phyloP scores from a whole-genome alignment of 2,329 filamentous ascomycete species.

The Ceratocystis cacaofunesta region DNA sequence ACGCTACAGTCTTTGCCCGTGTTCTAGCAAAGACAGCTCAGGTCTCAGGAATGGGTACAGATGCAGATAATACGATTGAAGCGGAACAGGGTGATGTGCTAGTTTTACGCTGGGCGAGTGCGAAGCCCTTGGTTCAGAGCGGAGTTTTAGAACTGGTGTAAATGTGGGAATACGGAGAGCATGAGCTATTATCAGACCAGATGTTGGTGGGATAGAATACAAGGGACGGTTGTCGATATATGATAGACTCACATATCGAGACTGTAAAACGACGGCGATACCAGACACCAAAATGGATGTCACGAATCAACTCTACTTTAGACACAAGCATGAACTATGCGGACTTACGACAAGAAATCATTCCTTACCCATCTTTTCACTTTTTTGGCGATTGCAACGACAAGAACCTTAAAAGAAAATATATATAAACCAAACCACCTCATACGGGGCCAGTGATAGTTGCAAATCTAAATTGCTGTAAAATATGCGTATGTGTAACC shows the following conservation, averaged over 20 bases:
- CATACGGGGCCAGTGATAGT: not conserved
- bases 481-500: constrained; percentile 6
- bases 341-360: not conserved
- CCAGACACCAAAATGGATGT: not conserved
- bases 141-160: constrained; percentile 45
- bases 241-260: not conserved
- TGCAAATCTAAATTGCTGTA: not conserved
- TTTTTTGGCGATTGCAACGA: not conserved
- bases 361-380: too few species aligned
- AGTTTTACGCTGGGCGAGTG: constrained; percentile 60
- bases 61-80: constrained; percentile 45
- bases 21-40: constrained; percentile 43
- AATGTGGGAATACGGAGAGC: constrained; percentile 19
- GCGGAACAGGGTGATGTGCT: constrained; percentile 48
- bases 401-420: not conserved
- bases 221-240: not conserved
- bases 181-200: not conserved
- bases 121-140: constrained; percentile 43
- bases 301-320: not conserved
- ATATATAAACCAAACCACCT: not conserved
- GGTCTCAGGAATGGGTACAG: constrained; percentile 46
- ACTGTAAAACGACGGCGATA: constrained; percentile 7
- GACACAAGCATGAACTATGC: not conserved
- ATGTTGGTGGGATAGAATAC: not conserved
- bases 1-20: constrained; percentile 72